Conservation (phyloP, 2,329 filamentous ascomycete species). For the Talaromyces verruculosus region DNA sequence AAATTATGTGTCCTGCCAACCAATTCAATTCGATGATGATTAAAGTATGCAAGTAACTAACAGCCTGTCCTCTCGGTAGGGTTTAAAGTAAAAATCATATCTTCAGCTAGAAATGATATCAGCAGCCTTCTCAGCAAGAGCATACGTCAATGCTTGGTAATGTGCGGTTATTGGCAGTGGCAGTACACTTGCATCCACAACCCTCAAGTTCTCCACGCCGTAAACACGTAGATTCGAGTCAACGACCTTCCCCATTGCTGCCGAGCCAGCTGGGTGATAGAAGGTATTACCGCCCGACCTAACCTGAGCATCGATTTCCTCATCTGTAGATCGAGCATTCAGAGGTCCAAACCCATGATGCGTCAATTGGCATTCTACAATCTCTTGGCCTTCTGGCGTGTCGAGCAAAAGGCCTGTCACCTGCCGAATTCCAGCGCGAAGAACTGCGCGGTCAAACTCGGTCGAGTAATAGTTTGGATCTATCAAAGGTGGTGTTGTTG, state of each 20-base stretch:
- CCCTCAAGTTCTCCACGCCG: constrained; percentile 26
- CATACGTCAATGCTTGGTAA: constrained; percentile 27
- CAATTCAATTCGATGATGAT: not conserved
- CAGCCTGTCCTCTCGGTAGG: no score
- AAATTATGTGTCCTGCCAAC: not conserved
- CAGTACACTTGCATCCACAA: constrained; percentile 32
- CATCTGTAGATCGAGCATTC: constrained; percentile 23
- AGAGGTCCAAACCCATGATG: constrained; percentile 22
- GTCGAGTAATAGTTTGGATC: constrained; percentile 35
- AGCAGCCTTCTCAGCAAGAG: constrained; percentile 20
- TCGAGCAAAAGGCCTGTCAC: constrained; percentile 19
- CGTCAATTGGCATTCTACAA: constrained; percentile 26
- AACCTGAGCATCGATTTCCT: constrained; percentile 28
- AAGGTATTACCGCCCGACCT: constrained; percentile 17
- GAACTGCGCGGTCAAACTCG: constrained; percentile 20
- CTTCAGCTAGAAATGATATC: not conserved
- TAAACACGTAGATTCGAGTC: constrained; percentile 24
- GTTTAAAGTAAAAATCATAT: not conserved
- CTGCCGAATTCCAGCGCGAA: not conserved
- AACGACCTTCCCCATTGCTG: constrained; percentile 24
- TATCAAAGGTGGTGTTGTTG: constrained; percentile 27
- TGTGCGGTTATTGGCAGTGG: constrained; percentile 26
- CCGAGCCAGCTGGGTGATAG: constrained; percentile 26
- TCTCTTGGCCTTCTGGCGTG: constrained; percentile 20
- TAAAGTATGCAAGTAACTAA: not conserved